Conservation (phyloP, 805 yeast genomes). For the Candida vartiovaarae region DNA sequence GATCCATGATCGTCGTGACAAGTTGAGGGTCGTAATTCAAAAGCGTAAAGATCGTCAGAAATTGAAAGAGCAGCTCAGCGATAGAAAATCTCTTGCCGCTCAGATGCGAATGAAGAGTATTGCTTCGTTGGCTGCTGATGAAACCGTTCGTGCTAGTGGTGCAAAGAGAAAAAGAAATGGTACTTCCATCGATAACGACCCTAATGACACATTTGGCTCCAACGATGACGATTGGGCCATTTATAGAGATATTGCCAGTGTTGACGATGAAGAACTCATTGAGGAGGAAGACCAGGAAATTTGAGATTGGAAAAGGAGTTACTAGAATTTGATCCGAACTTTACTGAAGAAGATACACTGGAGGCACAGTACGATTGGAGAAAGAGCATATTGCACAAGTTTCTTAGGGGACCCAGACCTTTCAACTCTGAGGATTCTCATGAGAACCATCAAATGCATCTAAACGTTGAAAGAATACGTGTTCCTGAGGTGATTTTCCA, state of each 20-base stretch:
- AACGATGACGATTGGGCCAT: slow-evolving; percentile 94
- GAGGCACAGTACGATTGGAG: slow-evolving; percentile 84
- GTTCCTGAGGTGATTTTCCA: slow-evolving; percentile 91
- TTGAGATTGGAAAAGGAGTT: slow-evolving; percentile 65
- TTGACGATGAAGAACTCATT: slow-evolving; percentile 70
- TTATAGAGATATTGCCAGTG: slow-evolving; percentile 74
- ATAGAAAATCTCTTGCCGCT: slow-evolving; percentile 86
- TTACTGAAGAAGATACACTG: slow-evolving; percentile 77
- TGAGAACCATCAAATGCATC: slow-evolving; percentile 83
- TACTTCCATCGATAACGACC: slow-evolving; percentile 72
- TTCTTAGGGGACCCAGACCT: slow-evolving; percentile 84
- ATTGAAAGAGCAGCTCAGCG: slow-evolving; percentile 69
- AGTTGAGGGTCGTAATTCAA: slow-evolving; percentile 52
- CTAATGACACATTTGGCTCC: slow-evolving; percentile 91
- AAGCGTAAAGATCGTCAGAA: slow-evolving; percentile 61
- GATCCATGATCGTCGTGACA: slow-evolving; percentile 63
- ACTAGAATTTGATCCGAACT: slow-evolving; percentile 76
- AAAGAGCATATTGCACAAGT: slow-evolving; percentile 70
- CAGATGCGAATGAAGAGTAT: slow-evolving; percentile 89
- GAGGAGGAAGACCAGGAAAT: slow-evolving; percentile 64
- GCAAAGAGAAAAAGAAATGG: slow-evolving; percentile 42
- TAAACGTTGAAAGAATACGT: slow-evolving; percentile 84
- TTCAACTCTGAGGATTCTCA: slow-evolving; percentile 77
- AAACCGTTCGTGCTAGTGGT: slow-evolving; percentile 29
- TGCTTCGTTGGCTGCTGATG: slow-evolving; percentile 80